Evolutionary conservation across 1,139 yeast genomes (phyloP).

Genomic region (Blastobotrys ciferrii): DNA sequence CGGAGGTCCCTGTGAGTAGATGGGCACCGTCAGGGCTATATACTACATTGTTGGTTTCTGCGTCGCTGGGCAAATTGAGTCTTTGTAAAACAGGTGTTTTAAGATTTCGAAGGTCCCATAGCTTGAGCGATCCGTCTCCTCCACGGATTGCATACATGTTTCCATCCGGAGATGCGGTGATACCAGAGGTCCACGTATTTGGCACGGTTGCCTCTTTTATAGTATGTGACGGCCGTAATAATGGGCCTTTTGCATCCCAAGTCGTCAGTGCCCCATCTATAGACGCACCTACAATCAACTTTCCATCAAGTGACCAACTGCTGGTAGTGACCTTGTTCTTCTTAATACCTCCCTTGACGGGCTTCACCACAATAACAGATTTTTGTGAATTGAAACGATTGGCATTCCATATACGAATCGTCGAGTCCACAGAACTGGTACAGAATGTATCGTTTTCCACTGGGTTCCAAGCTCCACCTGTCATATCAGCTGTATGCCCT

Average conservation of each 20-base stretch:
- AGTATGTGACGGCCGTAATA: constrained; percentile 32
- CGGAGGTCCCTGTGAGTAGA: constrained; percentile 29
- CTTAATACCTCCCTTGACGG: constrained; percentile 25
- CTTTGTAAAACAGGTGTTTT: constrained; percentile 35
- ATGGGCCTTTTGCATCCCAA: constrained; percentile 36
- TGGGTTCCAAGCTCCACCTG: constrained; percentile 38
- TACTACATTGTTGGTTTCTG: constrained; percentile 27
- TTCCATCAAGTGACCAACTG: constrained; percentile 27
- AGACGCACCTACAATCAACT: constrained; percentile 29
- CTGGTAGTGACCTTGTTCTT: constrained; percentile 28
- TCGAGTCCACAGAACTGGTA: constrained; percentile 36
- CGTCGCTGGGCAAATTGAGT: constrained; percentile 13
- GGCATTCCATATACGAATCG: constrained; percentile 40
- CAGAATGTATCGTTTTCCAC: constrained; percentile 27
- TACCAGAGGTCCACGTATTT: constrained; percentile 24
- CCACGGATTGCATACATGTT: constrained; percentile 32
- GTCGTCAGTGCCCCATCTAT: constrained; percentile 32
- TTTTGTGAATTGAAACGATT: constrained; percentile 28
- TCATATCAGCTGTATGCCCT: constrained; percentile 39
- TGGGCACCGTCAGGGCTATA: constrained; percentile 33
- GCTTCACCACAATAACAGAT: constrained; percentile 34
- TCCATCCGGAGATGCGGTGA: constrained; percentile 20
- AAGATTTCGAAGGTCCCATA: constrained; percentile 40
- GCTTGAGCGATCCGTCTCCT: constrained; percentile 32
- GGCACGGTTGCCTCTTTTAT: constrained; percentile 29